phyloP scores from a whole-genome alignment of 768 basidiomycete genomes.

The Rhizopogon vesiculosus region DNA sequence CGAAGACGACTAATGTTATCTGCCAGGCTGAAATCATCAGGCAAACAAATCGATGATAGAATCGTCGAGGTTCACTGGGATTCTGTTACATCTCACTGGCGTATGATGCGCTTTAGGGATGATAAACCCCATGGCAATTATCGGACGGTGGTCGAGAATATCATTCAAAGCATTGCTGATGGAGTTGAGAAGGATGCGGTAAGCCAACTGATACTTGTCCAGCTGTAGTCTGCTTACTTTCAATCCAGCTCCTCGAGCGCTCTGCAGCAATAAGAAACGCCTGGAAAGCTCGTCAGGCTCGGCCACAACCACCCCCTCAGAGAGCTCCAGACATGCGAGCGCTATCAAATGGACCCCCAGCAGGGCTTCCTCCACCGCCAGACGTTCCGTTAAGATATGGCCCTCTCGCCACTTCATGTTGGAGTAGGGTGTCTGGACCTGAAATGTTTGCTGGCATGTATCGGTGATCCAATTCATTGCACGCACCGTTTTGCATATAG shows the following conservation, averaged over 20 bases:
- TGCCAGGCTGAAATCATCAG: constrained; percentile 72
- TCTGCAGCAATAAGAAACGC: constrained; percentile 60
- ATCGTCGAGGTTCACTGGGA: constrained; percentile 96
- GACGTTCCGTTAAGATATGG: constrained; percentile 44
- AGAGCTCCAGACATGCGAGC: neutral
- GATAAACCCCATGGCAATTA: constrained; percentile 96
- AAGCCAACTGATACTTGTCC: constrained; percentile 20
- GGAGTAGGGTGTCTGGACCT: constrained; percentile 76
- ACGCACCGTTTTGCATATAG: neutral
- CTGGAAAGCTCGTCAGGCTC: constrained; percentile 66
- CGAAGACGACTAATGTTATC: neutral
- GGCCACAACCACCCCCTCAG: constrained; percentile 24
- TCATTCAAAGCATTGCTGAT: constrained; percentile 88
- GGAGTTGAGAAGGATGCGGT: constrained; percentile 90
- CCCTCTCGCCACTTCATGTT: constrained; percentile 55
- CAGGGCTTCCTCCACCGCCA: constrained; percentile 13
- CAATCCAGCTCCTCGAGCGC: constrained; percentile 60
- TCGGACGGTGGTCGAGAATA: constrained; percentile 75
- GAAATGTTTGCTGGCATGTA: constrained; percentile 57
- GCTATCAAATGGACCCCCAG: constrained; percentile 18
- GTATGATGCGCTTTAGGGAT: constrained; percentile 88
- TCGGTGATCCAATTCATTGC: constrained; percentile 36
- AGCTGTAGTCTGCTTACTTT: constrained; percentile 8
- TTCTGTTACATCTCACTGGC: constrained; percentile 58
- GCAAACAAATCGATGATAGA: constrained; percentile 90